phyloP scores from a whole-genome alignment of 768 basidiomycete species.

The Dioszegia hungarica region DNA sequence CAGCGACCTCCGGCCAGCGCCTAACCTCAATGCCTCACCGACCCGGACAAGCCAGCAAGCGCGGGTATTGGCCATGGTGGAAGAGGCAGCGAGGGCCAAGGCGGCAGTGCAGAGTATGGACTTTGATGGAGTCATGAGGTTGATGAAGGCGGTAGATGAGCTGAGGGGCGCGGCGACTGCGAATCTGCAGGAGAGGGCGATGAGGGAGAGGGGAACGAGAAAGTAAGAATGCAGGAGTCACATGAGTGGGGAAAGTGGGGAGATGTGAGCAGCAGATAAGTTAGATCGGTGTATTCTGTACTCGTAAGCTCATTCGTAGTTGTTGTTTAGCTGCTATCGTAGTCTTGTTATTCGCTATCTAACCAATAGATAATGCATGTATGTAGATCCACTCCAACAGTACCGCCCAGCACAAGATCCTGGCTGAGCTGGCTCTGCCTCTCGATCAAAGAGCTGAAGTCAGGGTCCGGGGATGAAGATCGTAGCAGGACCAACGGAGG shows the following conservation, averaged over 20 bases:
- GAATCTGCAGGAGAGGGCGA: conserved; percentile 16
- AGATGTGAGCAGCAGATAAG: not conserved
- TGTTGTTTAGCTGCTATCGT: no score
- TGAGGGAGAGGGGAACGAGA: not conserved
- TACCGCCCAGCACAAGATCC: no score
- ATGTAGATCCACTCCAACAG: no score
- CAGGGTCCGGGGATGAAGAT: no score
- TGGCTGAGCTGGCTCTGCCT: no score
- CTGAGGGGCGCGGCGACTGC: conserved; percentile 28
- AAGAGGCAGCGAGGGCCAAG: conserved; percentile 22
- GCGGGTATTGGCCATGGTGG: conserved; percentile 25
- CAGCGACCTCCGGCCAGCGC: not conserved
- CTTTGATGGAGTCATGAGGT: conserved; percentile 21
- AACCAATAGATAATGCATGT: no score
- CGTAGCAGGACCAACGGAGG: no score
- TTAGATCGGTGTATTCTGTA: no score
- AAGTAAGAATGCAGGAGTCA: not conserved
- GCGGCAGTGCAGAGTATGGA: conserved; percentile 29
- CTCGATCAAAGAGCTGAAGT: no score
- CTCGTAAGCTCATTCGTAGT: no score
- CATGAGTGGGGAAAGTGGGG: not conserved
- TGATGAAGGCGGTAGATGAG: conserved; percentile 26
- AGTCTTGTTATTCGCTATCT: no score
- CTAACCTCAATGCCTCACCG: conserved; percentile 2
- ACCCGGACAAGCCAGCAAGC: conserved; percentile 19